These are phyloP conservation scores for Carex myosuroides DNA, from an alignment of 176 grass and related monocot genomes.

Conservation along the genomic window DNA sequence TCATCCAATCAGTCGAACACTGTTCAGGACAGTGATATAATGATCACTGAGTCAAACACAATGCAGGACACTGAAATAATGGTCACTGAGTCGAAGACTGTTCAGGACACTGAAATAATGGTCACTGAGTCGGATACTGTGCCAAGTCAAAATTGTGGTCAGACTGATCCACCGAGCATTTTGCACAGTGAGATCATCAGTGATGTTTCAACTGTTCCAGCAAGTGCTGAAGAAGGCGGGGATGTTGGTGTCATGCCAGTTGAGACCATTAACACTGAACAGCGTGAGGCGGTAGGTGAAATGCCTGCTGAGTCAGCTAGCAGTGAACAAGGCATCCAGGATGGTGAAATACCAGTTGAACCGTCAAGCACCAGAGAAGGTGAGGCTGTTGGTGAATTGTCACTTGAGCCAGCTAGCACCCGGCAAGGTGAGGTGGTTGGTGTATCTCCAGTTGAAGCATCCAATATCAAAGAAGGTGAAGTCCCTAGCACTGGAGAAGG, in stretches of 20 bases:
- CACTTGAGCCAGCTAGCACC: neutral
- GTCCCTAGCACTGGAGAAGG: neutral
- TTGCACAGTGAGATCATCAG: conserved; percentile 23
- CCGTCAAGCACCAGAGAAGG: too few relatives aligned
- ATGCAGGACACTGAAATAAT: neutral
- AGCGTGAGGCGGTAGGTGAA: neutral
- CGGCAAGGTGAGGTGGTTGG: neutral
- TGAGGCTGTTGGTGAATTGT: neutral
- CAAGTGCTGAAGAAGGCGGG: neutral
- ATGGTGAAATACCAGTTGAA: neutral
- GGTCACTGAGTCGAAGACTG: neutral
- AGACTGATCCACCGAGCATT: conserved; percentile 11
- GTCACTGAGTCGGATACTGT: conserved; percentile 1
- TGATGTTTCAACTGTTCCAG: conserved; percentile 8
- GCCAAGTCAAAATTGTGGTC: neutral
- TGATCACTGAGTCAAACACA: neutral
- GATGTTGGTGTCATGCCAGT: neutral
- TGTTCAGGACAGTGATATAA: neutral
- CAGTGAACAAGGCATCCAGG: conserved; percentile 13
- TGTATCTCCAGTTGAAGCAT: neutral
- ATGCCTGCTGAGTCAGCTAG: neutral
- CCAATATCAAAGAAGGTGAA: too few relatives aligned
- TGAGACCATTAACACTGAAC: neutral
- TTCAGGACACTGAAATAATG: neutral
- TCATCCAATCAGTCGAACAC: neutral